Evolutionary conservation across 371 early-diverging fungal genomes (phyloP).

Genomic region (Circinella minor): DNA sequence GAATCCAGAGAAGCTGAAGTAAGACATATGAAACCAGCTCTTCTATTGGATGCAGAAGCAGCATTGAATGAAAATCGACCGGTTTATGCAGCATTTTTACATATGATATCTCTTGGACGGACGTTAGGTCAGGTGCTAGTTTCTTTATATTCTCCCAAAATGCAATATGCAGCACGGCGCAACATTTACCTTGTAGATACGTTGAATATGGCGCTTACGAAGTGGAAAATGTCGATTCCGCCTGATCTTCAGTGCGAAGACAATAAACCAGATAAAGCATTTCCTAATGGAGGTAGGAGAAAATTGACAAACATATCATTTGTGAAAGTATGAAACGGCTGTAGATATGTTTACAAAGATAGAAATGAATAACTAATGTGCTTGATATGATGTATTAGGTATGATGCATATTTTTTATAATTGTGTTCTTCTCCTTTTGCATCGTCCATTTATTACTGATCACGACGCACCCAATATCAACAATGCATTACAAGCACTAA

Average conservation of each 20-base stretch:
- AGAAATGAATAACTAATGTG: background rate
- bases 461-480: slow-evolving; percentile 19
- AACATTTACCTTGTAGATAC: slow-evolving; percentile 26
- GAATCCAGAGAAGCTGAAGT: background rate
- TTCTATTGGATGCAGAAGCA: slow-evolving; percentile 30
- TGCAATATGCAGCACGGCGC: slow-evolving; percentile 23
- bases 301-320: too few species aligned
- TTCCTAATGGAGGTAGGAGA: background rate
- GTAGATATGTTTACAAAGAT: too few species aligned
- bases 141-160: slow-evolving; percentile 35
- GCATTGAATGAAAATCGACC: slow-evolving; percentile 21
- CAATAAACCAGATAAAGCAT: background rate
- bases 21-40: slow-evolving; percentile 12
- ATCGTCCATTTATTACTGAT: slow-evolving; percentile 23
- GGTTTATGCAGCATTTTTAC: slow-evolving; percentile 29
- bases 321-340: too few species aligned
- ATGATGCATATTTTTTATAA: slow-evolving; percentile 23
- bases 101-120: slow-evolving; percentile 35
- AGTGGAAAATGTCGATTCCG: slow-evolving; percentile 38
- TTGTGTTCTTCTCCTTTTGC: slow-evolving; percentile 24
- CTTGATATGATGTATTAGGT: background rate
- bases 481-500: slow-evolving; percentile 35
- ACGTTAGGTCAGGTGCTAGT: slow-evolving; percentile 41
- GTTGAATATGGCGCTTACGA: slow-evolving; percentile 30
- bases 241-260: slow-evolving; percentile 10